Percentiles rank a stretch among this genome's conserved stretches.
Evolutionary conservation across 2,329 filamentous ascomycete genomes (phyloP).

Genomic region (Claviceps paspali): DNA sequence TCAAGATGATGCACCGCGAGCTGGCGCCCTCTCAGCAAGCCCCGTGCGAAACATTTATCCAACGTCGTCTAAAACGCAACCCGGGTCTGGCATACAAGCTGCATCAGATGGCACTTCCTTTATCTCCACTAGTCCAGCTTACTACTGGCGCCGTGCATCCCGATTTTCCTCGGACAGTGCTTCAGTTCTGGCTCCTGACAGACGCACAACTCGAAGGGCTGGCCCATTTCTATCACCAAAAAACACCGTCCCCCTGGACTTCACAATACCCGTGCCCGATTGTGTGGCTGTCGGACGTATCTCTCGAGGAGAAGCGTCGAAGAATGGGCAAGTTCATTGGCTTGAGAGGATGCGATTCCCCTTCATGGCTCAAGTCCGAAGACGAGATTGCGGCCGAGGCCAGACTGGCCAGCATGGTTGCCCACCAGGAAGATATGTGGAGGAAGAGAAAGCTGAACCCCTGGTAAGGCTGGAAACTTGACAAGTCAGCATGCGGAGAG

Average conservation of each 20-base stretch:
- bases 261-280: slow-evolving; percentile 53
- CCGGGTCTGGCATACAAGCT: slow-evolving; percentile 46
- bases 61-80: slow-evolving; percentile 24
- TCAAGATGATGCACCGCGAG: slow-evolving; percentile 20
- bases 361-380: slow-evolving; percentile 24
- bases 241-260: slow-evolving; percentile 38
- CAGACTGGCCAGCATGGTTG: slow-evolving; percentile 18
- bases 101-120: slow-evolving; percentile 45
- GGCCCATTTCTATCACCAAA: slow-evolving; percentile 60
- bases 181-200: slow-evolving; percentile 61
- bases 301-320: slow-evolving; percentile 52
- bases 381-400: slow-evolving; percentile 33
- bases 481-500: too few species aligned
- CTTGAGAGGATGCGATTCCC: slow-evolving; percentile 38
- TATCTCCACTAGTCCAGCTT: slow-evolving; percentile 52
- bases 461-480: slow-evolving; percentile 7
- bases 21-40: slow-evolving; percentile 14
- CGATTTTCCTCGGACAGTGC: slow-evolving; percentile 48
- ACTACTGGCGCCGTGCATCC: slow-evolving; percentile 47
- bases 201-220: slow-evolving; percentile 54
- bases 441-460: slow-evolving; percentile 29
- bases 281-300: slow-evolving; percentile 38
- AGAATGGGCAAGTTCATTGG: slow-evolving; percentile 64
- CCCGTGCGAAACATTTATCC: slow-evolving; percentile 15
- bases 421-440: slow-evolving; percentile 29